Base-by-base conservation (phyloP, 1,284 basidiomycete genomes). In the Leucoagaricus sp. region DNA sequence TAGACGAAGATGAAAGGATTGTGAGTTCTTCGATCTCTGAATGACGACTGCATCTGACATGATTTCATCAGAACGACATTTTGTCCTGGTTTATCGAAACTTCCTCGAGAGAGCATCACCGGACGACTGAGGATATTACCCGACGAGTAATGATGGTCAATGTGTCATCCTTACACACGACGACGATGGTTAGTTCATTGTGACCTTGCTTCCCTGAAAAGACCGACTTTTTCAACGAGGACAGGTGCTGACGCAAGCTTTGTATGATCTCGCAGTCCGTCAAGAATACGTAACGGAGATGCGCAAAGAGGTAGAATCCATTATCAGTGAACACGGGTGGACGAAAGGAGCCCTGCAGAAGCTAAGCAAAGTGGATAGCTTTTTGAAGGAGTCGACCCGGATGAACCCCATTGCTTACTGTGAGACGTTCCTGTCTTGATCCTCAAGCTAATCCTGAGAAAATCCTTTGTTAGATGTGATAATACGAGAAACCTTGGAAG, bases 331-430 rank as follows among this genome's bases (percentile, higher is more conserved):
- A 34, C 69, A 77, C 10, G 79, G 80, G 0, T 78, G 78, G 75
- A 75, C 75, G 0, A 79, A 79, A 58, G 60, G 58, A 0, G 68
- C 74, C 3, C 64, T 82, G 54, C 65, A 60, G 21, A 76, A 74
- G 50, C 74, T 81, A 75, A 64, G 64, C 49, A 77, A 78, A 55
- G 55, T 81, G 6, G 79, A 82, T 59, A 81, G 78, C 58, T 79
- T 81, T 62, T 55, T 82, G 55, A 76, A 76, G 53, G 79, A 81
- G 61, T 74, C 73, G 0, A 69, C 72, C 61, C 66, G 78, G 25
- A 23, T 55, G 13, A 23, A 26, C n/a, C n/a, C 55, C 19, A 33
- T 53, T 41, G 49, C 42, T 1, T 21, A 12, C n/a, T 41, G 58
- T 59, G 10, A 5, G 57, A 25, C 17, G 10, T 33, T 19, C 21